These are phyloP conservation scores for Myrica gale DNA, from an alignment of 306 rosid species.

Conservation along the genomic window DNA sequence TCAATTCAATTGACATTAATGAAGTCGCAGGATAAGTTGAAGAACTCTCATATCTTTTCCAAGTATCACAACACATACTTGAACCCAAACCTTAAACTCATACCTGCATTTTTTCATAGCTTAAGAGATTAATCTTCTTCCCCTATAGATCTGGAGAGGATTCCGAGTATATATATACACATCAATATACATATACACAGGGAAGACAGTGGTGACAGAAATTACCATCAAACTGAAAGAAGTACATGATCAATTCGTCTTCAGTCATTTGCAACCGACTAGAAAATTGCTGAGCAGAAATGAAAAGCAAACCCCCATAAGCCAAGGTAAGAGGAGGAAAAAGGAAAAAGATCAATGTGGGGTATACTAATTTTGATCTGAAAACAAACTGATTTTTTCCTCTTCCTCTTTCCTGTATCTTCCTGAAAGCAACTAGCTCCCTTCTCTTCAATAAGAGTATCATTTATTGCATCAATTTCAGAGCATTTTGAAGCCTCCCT, in stretches of 20 bases:
- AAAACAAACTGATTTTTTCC: slow-evolving; percentile 58
- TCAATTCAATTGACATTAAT: background rate
- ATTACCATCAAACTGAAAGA: slow-evolving; percentile 87
- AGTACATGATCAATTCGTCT: slow-evolving; percentile 74
- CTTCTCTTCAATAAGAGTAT: slow-evolving; percentile 29
- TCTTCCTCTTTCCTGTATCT: slow-evolving; percentile 58
- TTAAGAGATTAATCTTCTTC: background rate
- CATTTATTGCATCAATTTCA: slow-evolving; percentile 27
- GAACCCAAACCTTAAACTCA: background rate
- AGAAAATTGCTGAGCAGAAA: slow-evolving; percentile 47
- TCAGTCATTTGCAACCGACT: slow-evolving; percentile 86
- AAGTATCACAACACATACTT: background rate
- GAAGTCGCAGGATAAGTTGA: background rate
- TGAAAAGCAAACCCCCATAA: slow-evolving; percentile 13
- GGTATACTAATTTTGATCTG: background rate
- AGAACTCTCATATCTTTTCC: background rate
- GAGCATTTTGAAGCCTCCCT: slow-evolving; percentile 10
- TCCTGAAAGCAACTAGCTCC: slow-evolving; percentile 38
- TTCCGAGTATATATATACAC: too few relatives aligned
- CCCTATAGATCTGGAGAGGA: background rate
- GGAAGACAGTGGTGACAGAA: slow-evolving; percentile 20
- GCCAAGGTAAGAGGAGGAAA: slow-evolving; percentile 2
- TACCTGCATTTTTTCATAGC: background rate
- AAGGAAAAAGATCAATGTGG: slow-evolving; percentile 12
- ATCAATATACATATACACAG: background rate